Evolutionary conservation across 2,329 filamentous ascomycete species (phyloP).

Genomic region (Coniochaeta ligniaria): DNA sequence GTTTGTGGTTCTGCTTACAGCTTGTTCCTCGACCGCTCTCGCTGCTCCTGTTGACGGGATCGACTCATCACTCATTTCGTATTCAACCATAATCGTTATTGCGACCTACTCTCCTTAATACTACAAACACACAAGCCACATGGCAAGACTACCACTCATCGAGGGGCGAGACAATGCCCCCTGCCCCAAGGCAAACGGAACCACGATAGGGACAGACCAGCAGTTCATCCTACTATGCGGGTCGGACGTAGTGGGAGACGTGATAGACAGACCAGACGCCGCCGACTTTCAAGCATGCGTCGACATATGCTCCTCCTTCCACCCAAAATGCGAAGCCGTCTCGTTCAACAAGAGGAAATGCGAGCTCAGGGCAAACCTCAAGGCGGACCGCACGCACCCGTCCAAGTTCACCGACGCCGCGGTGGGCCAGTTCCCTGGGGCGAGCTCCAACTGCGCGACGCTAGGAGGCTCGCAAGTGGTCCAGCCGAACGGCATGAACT

Average conservation of each 20-base stretch:
- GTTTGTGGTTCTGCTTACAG: not conserved
- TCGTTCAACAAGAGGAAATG: conserved; percentile 18
- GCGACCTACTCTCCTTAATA: not conserved
- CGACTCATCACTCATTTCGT: not conserved
- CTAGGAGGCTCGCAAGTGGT: conserved; percentile 10
- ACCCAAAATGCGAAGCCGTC: conserved; percentile 20
- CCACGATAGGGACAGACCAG: conserved; percentile 16
- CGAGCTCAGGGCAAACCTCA: conserved; percentile 14
- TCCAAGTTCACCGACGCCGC: conserved; percentile 15
- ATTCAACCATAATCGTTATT: not conserved
- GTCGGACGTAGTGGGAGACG: conserved; percentile 13
- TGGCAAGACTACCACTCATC: not conserved
- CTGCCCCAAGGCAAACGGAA: conserved; percentile 19
- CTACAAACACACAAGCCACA: not conserved
- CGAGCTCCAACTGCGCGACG: conserved; percentile 18
- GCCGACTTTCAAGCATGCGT: conserved; percentile 16
- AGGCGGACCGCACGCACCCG: conserved; percentile 3
- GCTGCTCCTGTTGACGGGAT: not conserved
- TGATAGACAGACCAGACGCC: conserved; percentile 11
- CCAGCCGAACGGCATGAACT: conserved; percentile 9
- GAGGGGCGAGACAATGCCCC: conserved; percentile 5
- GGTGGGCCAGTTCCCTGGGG: conserved; percentile 16
- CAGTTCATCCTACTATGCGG: conserved; percentile 19
- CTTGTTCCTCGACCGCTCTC: not conserved
- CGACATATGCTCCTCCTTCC: conserved; percentile 21